phyloP scores from a whole-genome alignment of 2,329 filamentous ascomycete genomes.

The Colletotrichum sp. region DNA sequence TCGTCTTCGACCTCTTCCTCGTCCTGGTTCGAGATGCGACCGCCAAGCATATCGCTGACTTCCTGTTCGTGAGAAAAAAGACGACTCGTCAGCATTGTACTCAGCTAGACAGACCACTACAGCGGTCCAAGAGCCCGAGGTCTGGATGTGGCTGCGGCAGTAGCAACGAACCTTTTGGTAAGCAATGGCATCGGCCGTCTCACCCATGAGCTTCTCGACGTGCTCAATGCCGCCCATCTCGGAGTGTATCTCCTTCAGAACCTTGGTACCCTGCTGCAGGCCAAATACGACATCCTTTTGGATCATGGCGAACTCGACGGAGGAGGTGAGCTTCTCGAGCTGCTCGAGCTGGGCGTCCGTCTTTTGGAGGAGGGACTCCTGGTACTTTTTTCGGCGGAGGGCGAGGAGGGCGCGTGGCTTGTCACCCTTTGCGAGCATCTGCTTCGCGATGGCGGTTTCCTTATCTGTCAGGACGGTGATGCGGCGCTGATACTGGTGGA shows the following conservation, averaged over 20 bases:
- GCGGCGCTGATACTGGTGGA: conserved; percentile 93
- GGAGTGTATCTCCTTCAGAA: conserved; percentile 87
- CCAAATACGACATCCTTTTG: conserved; percentile 97
- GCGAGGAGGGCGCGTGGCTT: conserved; percentile 84
- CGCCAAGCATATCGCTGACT: conserved; percentile 88
- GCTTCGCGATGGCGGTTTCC: conserved; percentile 84
- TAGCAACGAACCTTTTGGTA: conserved; percentile 76
- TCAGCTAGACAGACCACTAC: background rate
- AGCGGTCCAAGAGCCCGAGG: background rate
- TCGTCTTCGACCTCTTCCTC: conserved; percentile 99
- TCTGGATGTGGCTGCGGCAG: background rate
- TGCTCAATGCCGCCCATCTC: conserved; percentile 96
- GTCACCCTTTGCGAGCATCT: conserved; percentile 82
- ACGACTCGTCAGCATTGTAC: background rate
- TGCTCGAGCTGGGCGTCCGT: conserved; percentile 95
- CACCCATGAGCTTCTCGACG: conserved; percentile 94
- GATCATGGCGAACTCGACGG: conserved; percentile 94
- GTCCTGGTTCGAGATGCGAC: conserved; percentile 89
- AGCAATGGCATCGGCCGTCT: conserved; percentile 86
- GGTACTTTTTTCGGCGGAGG: conserved; percentile 94
- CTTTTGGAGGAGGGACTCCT: conserved; percentile 85
- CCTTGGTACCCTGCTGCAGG: conserved; percentile 86
- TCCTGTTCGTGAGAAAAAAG: conserved; percentile 60
- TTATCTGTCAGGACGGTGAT: conserved; percentile 85
- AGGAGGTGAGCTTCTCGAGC: conserved; percentile 84